Conservation (phyloP, 495 filamentous ascomycete species). For the Penicillium crystallinum region DNA sequence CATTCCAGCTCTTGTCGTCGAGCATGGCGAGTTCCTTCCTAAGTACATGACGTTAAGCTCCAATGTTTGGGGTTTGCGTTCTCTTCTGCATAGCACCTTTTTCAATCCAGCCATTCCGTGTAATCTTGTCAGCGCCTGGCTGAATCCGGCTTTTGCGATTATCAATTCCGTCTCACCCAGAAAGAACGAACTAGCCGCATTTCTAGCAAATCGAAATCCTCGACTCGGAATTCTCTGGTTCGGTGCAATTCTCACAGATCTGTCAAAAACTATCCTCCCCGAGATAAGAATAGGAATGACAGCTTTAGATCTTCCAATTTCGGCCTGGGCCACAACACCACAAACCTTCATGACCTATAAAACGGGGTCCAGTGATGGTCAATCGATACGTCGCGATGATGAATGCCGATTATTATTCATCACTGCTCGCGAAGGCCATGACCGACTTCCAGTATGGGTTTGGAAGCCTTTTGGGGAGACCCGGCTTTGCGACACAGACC, state of each 20-base stretch:
- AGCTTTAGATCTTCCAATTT: slow-evolving; percentile 18
- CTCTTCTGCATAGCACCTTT: slow-evolving; percentile 24
- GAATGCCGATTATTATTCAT: slow-evolving; percentile 27
- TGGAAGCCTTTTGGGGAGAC: slow-evolving; percentile 28
- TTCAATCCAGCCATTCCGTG: slow-evolving; percentile 26
- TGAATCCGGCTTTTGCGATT: slow-evolving; percentile 26
- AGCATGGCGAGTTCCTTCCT: slow-evolving; percentile 13
- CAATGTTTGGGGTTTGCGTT: slow-evolving; percentile 21
- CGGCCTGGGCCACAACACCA: slow-evolving; percentile 19
- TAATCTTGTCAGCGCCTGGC: slow-evolving; percentile 30
- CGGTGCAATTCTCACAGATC: slow-evolving; percentile 17
- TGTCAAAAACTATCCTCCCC: slow-evolving; percentile 16
- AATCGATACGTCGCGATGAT: slow-evolving; percentile 21
- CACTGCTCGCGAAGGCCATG: slow-evolving; percentile 16
- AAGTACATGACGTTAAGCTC: slow-evolving; percentile 26
- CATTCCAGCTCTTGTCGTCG: slow-evolving; percentile 3
- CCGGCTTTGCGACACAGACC: slow-evolving; percentile 20
- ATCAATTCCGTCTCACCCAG: slow-evolving; percentile 11
- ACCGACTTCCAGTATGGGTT: slow-evolving; percentile 15
- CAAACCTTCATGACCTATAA: slow-evolving; percentile 22
- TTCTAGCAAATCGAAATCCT: slow-evolving; percentile 16
- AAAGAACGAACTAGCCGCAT: slow-evolving; percentile 1
- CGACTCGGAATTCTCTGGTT: slow-evolving; percentile 23
- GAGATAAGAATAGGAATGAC: slow-evolving; percentile 15
- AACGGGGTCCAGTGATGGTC: slow-evolving; percentile 1